Evolutionary conservation across 169 alveolate species (phyloP).

Genomic region (Perkinsus marinus): DNA sequence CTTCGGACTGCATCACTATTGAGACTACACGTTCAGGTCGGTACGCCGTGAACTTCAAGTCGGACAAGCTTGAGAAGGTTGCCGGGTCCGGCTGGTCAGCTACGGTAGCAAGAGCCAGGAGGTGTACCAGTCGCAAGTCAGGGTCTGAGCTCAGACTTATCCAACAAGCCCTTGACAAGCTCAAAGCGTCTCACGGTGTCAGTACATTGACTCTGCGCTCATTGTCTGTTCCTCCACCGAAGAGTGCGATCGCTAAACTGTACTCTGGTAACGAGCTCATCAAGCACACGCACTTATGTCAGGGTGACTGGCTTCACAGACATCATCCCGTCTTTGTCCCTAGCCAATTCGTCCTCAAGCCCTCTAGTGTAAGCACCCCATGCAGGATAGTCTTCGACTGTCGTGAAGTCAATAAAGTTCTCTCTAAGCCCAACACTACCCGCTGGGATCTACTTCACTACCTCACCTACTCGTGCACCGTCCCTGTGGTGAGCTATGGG

Average conservation of each 20-base stretch:
- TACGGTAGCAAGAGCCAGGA: no score
- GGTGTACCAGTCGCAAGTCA: no score
- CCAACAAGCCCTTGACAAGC: neutral
- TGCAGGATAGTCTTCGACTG: neutral
- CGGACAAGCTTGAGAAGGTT: no score
- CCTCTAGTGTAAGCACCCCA: neutral
- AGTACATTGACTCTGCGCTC: neutral
- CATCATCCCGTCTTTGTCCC: neutral
- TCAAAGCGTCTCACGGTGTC: neutral
- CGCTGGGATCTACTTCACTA: neutral
- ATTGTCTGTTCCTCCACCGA: neutral
- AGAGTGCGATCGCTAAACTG: neutral
- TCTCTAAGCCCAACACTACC: neutral
- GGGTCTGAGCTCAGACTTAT: no score
- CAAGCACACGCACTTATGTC: neutral
- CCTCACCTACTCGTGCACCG: neutral
- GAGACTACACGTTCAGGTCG: no score
- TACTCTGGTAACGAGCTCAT: neutral
- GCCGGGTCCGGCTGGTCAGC: no score
- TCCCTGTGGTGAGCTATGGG: neutral
- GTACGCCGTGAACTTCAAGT: no score
- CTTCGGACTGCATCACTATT: no score
- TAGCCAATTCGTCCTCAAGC: neutral
- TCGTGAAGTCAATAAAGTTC: neutral
- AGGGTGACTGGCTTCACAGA: neutral